These are phyloP conservation scores for Neurospora sublineolata DNA, from an alignment of 495 filamentous ascomycete species.

Conservation along the genomic window DNA sequence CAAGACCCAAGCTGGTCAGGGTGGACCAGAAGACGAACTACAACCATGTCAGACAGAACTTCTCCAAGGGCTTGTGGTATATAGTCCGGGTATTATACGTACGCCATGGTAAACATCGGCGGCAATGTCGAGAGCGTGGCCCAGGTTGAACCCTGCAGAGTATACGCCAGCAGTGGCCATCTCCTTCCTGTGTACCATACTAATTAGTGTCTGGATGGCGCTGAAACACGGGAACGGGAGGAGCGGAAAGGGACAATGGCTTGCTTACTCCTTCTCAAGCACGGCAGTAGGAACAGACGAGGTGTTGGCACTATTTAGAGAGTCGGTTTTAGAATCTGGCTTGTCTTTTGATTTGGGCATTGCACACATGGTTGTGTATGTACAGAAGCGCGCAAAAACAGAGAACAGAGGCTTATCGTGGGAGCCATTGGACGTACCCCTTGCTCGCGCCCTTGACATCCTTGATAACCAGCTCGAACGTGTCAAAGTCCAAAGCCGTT, in stretches of 20 bases:
- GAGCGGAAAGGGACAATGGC: neutral
- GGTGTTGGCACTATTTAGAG: slow-evolving; percentile 36
- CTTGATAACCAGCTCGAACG: slow-evolving; percentile 77
- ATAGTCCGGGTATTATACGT: slow-evolving; percentile 18
- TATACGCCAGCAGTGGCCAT: slow-evolving; percentile 62
- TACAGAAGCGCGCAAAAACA: slow-evolving; percentile 16
- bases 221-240: neutral
- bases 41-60: slow-evolving; percentile 3
- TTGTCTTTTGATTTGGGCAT: slow-evolving; percentile 26
- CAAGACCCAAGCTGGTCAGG: slow-evolving; percentile 74
- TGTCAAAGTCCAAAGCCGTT: slow-evolving; percentile 87
- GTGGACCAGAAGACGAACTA: slow-evolving; percentile 96
- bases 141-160: slow-evolving; percentile 59
- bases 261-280: slow-evolving; percentile 74
- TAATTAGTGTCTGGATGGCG: slow-evolving; percentile 2
- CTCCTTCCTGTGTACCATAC: slow-evolving; percentile 50
- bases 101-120: slow-evolving; percentile 92
- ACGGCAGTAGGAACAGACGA: slow-evolving; percentile 57
- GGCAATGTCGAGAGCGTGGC: slow-evolving; percentile 63
- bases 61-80: neutral
- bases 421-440: slow-evolving; percentile 99
- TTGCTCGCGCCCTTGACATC: slow-evolving; percentile 85
- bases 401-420: slow-evolving; percentile 45
- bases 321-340: slow-evolving; percentile 27
- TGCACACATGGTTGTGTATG: slow-evolving; percentile 11